phyloP scores from a whole-genome alignment of 805 yeast genomes.

The Saccharomyces mikatae region DNA sequence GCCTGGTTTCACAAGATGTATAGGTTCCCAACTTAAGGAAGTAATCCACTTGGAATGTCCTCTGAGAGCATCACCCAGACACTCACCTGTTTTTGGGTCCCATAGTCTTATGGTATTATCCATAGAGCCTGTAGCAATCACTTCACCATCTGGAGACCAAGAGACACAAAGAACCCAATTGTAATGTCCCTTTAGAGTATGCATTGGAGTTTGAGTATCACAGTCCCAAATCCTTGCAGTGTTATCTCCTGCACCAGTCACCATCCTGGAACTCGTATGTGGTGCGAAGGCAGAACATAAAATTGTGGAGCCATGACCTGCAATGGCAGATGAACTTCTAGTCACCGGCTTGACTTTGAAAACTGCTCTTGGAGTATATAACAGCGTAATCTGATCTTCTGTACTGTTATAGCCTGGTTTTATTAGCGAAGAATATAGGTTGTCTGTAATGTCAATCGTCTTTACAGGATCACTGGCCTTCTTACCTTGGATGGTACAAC shows the following conservation, averaged over 20 bases:
- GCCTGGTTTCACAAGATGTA: constrained; percentile 66
- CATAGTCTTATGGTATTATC: constrained; percentile 83
- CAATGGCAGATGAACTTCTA: constrained; percentile 81
- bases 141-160: constrained; percentile 87
- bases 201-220: constrained; percentile 83
- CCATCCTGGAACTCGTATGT: constrained; percentile 71
- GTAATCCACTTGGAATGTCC: constrained; percentile 92
- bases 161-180: constrained; percentile 91
- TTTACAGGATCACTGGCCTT: constrained; percentile 32
- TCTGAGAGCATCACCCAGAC: constrained; percentile 59
- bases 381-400: constrained; percentile 85
- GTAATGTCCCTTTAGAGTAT: constrained; percentile 72
- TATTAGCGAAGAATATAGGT: constrained; percentile 69
- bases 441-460: constrained; percentile 65
- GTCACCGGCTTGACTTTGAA: constrained; percentile 90
- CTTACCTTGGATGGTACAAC: constrained; percentile 46
- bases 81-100: constrained; percentile 70
- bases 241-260: constrained; percentile 92
- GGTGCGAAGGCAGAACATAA: constrained; percentile 93
- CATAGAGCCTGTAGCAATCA: constrained; percentile 94
- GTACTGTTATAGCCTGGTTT: constrained; percentile 84
- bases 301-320: constrained; percentile 93
- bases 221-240: constrained; percentile 97
- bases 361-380: constrained; percentile 90
- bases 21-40: constrained; percentile 88